Evolutionary conservation across 768 basidiomycete species (phyloP).

Genomic region (Lactarius deliciosus): DNA sequence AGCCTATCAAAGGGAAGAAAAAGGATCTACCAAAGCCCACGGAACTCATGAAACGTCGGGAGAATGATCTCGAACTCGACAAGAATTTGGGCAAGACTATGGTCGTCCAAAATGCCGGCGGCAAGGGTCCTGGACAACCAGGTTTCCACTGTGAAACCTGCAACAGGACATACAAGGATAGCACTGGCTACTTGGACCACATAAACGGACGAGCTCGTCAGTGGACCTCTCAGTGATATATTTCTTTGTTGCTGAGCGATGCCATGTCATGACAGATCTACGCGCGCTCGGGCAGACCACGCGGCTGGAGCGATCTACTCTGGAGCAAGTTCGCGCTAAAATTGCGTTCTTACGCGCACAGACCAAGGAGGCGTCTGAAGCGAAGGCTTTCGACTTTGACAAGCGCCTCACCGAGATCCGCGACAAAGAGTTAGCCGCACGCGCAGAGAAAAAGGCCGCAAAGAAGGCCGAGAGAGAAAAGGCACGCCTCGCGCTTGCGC

Average conservation of each 20-base stretch:
- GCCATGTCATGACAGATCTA: conserved; percentile 58
- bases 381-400: conserved; percentile 95
- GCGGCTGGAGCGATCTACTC: conserved; percentile 82
- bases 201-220: conserved; percentile 91
- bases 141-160: conserved; percentile 95
- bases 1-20: conserved; percentile 63
- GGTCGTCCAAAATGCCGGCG: conserved; percentile 84
- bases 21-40: conserved; percentile 92
- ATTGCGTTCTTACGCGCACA: conserved; percentile 87
- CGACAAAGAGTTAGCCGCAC: conserved; percentile 62
- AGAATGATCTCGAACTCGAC: conserved; percentile 81
- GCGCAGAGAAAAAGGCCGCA: conserved; percentile 73
- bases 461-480: conserved; percentile 79
- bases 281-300: conserved; percentile 95
- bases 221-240: conserved; percentile 37
- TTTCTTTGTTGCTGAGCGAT: conserved; percentile 11
- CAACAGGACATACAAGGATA: conserved; percentile 90
- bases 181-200: conserved; percentile 91
- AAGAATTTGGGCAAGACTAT: conserved; percentile 95
- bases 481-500: conserved; percentile 62
- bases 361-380: conserved; percentile 76
- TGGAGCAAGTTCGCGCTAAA: conserved; percentile 88
- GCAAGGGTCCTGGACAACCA: conserved; percentile 84
- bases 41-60: conserved; percentile 88
- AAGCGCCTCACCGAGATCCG: conserved; percentile 81